Percentiles rank a stretch among this genome's conserved stretches.
Evolutionary conservation across 495 filamentous ascomycete species (phyloP).

Genomic region (Neurospora sp.): DNA sequence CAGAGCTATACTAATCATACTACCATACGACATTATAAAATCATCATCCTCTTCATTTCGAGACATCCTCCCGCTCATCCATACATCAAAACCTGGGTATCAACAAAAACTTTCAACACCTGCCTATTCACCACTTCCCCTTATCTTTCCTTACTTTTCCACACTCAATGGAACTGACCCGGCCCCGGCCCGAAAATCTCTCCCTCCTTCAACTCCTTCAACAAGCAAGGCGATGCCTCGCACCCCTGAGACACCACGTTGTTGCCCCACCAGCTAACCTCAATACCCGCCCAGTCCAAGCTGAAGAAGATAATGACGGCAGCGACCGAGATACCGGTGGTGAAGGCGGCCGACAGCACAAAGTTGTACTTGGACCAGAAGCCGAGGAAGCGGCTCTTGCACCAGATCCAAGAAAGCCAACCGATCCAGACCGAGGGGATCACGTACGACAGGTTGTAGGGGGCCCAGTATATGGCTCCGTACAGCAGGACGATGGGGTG

Average conservation of each 20-base stretch:
- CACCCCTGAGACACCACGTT: slow-evolving; percentile 20
- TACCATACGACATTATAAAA: neutral
- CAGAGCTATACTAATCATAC: neutral
- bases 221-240: slow-evolving; percentile 19
- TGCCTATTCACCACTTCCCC: neutral
- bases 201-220: slow-evolving; percentile 16
- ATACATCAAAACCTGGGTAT: neutral
- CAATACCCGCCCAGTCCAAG: slow-evolving; percentile 16
- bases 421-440: slow-evolving; percentile 25
- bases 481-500: slow-evolving; percentile 27
- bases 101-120: neutral
- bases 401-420: slow-evolving; percentile 30
- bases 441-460: slow-evolving; percentile 26
- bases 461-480: slow-evolving; percentile 22
- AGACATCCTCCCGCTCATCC: neutral
- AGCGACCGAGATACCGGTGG: slow-evolving; percentile 24
- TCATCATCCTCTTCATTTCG: neutral
- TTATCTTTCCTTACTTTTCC: neutral
- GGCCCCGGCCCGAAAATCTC: slow-evolving; percentile 28
- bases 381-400: slow-evolving; percentile 20
- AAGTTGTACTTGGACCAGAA: slow-evolving; percentile 22
- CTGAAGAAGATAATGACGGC: slow-evolving; percentile 30
- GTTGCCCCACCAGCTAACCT: slow-evolving; percentile 31
- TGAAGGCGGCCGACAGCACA: slow-evolving; percentile 20
- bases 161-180: slow-evolving; percentile 19